Evolutionary conservation across 257 asterid species (phyloP).

Genomic region (Solanum megistacrolobum): DNA sequence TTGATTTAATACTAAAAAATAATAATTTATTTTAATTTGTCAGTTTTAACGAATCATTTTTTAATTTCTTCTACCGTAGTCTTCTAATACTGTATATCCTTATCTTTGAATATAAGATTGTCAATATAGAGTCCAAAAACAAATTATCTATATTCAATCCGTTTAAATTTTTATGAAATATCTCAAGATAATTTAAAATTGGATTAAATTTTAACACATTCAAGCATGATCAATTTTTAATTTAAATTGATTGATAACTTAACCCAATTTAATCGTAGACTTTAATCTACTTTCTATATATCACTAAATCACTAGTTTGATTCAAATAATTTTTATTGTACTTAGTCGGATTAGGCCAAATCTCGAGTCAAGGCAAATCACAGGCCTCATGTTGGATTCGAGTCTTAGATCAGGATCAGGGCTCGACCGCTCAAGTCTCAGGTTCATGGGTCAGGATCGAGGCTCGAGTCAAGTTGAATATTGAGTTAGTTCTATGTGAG

Average conservation of each 20-base stretch:
- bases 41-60: not conserved
- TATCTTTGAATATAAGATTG: not conserved
- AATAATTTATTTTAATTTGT: too few species aligned
- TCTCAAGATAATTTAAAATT: too few species aligned
- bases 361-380: too few species aligned
- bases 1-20: too few species aligned
- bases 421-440: not conserved
- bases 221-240: not conserved
- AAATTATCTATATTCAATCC: not conserved
- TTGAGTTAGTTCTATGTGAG: not conserved
- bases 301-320: too few species aligned
- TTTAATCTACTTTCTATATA: too few species aligned
- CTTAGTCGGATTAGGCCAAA: too few species aligned
- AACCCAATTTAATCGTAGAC: not conserved
- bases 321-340: too few species aligned
- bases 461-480: not conserved
- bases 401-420: not conserved
- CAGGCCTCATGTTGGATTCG: too few species aligned
- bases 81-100: not conserved
- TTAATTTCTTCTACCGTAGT: too few species aligned
- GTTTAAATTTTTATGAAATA: too few species aligned
- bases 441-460: not conserved
- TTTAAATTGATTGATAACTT: not conserved
- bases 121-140: not conserved
- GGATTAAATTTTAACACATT: too few species aligned